A percentile compares a stretch with the other conserved stretches of the same genome.
Conservation (phyloP, 345 rosid species). For the Litchi chinensis region DNA sequence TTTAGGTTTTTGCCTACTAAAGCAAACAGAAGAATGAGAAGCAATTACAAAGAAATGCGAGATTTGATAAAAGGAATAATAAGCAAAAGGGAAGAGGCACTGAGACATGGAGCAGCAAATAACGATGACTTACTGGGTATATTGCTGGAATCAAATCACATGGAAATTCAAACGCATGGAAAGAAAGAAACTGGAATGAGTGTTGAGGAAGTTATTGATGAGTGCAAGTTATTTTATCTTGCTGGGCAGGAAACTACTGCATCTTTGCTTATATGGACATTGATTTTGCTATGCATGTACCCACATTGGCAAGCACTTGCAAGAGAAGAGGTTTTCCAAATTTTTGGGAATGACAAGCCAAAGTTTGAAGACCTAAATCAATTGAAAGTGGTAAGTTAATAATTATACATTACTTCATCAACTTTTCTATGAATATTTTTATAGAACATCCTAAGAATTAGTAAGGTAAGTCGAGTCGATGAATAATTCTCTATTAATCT, state of each 20-base stretch:
- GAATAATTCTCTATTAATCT: too few species aligned
- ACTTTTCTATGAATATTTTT: too few species aligned
- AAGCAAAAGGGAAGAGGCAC: constrained; percentile 36
- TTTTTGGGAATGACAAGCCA: constrained; percentile 44
- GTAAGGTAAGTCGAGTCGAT: too few species aligned
- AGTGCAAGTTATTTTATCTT: constrained; percentile 67
- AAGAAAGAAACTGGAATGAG: constrained; percentile 39
- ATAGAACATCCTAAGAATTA: too few species aligned
- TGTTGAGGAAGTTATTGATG: constrained; percentile 60
- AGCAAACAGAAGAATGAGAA: constrained; percentile 33
- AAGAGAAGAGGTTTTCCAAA: constrained; percentile 61
- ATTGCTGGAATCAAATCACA: constrained; percentile 40
- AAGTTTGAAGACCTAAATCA: constrained; percentile 42
- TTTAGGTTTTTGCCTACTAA: constrained; percentile 45
- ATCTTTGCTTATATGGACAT: constrained; percentile 63
- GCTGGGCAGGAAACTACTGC: constrained; percentile 82
- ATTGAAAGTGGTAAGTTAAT: constrained; percentile 46
- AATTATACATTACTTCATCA: too few species aligned
- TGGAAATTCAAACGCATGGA: constrained; percentile 25
- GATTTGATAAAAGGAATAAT: constrained; percentile 34
- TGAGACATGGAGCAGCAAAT: constrained; percentile 34
- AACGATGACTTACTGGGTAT: constrained; percentile 45
- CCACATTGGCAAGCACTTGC: constrained; percentile 67
- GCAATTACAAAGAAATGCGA: constrained; percentile 29
- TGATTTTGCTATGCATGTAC: constrained; percentile 55